Conservation (phyloP, 2,329 filamentous ascomycete genomes). For the Colletotrichum viniferum region DNA sequence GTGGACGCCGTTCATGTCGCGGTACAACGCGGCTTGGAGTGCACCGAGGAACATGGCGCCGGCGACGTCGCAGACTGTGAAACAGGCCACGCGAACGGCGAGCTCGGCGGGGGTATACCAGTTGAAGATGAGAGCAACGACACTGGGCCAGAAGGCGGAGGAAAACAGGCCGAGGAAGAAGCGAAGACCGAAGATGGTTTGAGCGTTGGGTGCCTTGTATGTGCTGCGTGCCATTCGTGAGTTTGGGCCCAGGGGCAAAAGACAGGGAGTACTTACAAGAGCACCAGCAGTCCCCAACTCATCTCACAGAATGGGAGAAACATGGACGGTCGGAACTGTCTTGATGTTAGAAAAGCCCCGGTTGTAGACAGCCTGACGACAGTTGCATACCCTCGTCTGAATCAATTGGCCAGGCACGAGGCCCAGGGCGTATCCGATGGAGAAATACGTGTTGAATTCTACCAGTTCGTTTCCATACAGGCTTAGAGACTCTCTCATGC, state of each 20-base stretch:
- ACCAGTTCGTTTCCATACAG: slow-evolving; percentile 36
- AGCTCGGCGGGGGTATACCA: slow-evolving; percentile 53
- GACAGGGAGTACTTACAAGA: background rate
- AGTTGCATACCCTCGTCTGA: slow-evolving; percentile 26
- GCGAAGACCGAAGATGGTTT: slow-evolving; percentile 36
- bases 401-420: slow-evolving; percentile 32
- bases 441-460: slow-evolving; percentile 24
- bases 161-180: slow-evolving; percentile 41
- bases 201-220: slow-evolving; percentile 31
- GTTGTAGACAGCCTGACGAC: background rate
- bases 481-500: slow-evolving; percentile 39
- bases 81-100: slow-evolving; percentile 43
- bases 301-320: slow-evolving; percentile 42
- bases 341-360: background rate
- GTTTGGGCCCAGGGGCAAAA: background rate
- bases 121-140: slow-evolving; percentile 46
- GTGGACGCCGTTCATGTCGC: slow-evolving; percentile 42
- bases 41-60: slow-evolving; percentile 49
- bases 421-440: slow-evolving; percentile 26
- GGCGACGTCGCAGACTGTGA: slow-evolving; percentile 47
- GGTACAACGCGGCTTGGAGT: slow-evolving; percentile 46
- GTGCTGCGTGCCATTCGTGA: slow-evolving; percentile 4
- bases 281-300: slow-evolving; percentile 29
- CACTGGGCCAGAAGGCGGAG: slow-evolving; percentile 34
- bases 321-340: slow-evolving; percentile 7